Conservation (phyloP, 2,329 filamentous ascomycete genomes). For the Colletotrichum liaoningense region DNA sequence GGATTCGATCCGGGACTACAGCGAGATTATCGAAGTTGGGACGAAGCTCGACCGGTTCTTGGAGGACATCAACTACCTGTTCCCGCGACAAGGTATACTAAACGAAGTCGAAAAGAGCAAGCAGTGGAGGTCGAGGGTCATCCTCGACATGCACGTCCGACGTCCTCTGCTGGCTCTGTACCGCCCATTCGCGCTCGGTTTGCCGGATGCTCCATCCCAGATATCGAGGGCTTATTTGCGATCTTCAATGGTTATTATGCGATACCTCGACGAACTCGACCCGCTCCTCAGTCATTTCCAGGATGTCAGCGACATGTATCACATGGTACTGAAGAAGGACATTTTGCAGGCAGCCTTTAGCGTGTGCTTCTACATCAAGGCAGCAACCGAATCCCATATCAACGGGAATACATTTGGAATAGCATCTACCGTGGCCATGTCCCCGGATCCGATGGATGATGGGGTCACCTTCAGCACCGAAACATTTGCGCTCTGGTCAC, state of each 20-base stretch:
- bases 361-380: conserved; percentile 65
- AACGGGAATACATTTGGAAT: conserved; percentile 28
- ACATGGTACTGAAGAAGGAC: conserved; percentile 64
- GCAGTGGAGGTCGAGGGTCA: conserved; percentile 62
- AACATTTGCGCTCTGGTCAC: conserved; percentile 55
- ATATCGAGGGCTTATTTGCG: conserved; percentile 64
- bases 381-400: conserved; percentile 39
- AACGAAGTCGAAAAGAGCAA: conserved; percentile 58
- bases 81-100: conserved; percentile 57
- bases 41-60: conserved; percentile 64
- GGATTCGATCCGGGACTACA: conserved; percentile 63
- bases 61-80: conserved; percentile 65
- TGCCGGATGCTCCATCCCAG: conserved; percentile 60
- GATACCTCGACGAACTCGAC: conserved; percentile 66
- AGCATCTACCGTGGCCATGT: conserved; percentile 43
- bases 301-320: conserved; percentile 63
- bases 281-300: conserved; percentile 57
- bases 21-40: conserved; percentile 64
- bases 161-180: conserved; percentile 64
- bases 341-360: conserved; percentile 67
- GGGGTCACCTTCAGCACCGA: conserved; percentile 48
- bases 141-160: conserved; percentile 66
- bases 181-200: conserved; percentile 65
- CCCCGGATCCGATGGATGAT: conserved; percentile 49
- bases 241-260: conserved; percentile 66